A percentile compares a stretch with the other conserved stretches of the same genome.
phyloP scores from a whole-genome alignment of 257 asterid species.

The Scutellaria barbata region DNA sequence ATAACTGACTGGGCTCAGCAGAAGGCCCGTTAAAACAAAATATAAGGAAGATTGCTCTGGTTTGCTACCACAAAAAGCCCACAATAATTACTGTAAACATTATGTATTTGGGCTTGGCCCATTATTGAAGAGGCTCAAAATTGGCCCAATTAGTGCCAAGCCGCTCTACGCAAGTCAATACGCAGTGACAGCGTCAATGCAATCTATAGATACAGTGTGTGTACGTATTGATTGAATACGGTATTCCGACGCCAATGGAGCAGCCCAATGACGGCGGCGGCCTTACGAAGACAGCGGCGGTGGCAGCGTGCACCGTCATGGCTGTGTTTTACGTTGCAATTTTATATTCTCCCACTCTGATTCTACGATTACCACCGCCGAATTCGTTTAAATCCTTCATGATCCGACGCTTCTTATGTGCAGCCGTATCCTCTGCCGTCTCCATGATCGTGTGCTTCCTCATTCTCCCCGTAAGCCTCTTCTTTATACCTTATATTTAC shows the following conservation, averaged over 20 bases:
- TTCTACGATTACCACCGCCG: constrained; percentile 85
- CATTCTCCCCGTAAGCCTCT: constrained; percentile 67
- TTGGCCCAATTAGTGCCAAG: constrained; percentile 32
- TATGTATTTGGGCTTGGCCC: neutral
- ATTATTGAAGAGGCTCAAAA: neutral
- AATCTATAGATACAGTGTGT: constrained; percentile 21
- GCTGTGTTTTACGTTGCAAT: constrained; percentile 79
- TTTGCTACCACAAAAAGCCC: no score
- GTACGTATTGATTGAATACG: constrained; percentile 7
- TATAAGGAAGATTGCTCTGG: no score
- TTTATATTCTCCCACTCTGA: constrained; percentile 73
- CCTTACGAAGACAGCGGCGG: constrained; percentile 59
- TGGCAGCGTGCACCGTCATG: constrained; percentile 66
- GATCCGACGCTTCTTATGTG: constrained; percentile 86
- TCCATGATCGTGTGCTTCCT: constrained; percentile 66
- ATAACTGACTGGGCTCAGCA: no score
- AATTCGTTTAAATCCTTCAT: constrained; percentile 63
- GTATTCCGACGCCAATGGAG: constrained; percentile 50
- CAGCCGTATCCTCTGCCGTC: constrained; percentile 67
- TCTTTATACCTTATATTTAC: neutral
- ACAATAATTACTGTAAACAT: no score
- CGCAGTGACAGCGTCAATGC: constrained; percentile 19
- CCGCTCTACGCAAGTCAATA: constrained; percentile 35
- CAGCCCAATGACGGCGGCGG: constrained; percentile 37
- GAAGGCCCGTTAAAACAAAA: no score